Evolutionary conservation across 179 eudicot genomes (phyloP).

Genomic region (Beta corolliflora): DNA sequence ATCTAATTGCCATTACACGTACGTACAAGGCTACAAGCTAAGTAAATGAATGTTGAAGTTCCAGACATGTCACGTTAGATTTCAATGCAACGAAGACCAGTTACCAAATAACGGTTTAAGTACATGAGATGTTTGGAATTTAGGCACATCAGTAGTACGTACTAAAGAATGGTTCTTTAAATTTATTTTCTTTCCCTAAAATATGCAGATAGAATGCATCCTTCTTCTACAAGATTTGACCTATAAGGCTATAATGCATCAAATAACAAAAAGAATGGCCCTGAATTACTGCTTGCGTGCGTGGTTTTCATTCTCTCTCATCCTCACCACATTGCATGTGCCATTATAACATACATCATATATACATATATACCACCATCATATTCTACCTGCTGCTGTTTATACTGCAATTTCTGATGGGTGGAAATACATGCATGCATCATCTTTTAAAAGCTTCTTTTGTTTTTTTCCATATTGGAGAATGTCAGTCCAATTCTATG

Average conservation of each 20-base stretch:
- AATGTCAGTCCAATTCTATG: slow-evolving; percentile 20
- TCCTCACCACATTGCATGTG: slow-evolving; percentile 9
- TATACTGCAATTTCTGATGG: not conserved
- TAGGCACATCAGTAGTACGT: not conserved
- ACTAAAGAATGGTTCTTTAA: slow-evolving; percentile 6
- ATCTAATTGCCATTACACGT: too few relatives aligned
- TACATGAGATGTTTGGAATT: slow-evolving; percentile 27
- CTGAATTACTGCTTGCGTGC: not conserved
- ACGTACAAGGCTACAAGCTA: too few relatives aligned
- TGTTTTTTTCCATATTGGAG: not conserved
- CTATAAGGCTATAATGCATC: not conserved
- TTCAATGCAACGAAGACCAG: slow-evolving; percentile 6
- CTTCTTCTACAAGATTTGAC: not conserved
- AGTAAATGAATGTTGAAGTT: not conserved
- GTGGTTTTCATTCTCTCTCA: too few relatives aligned
- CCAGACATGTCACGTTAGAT: slow-evolving; percentile 28
- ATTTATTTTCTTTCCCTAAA: not conserved
- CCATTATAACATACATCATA: not conserved
- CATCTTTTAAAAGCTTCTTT: slow-evolving; percentile 6
- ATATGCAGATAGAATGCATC: not conserved
- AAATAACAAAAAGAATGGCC: slow-evolving; percentile 21
- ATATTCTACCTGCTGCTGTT: not conserved
- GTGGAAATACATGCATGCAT: slow-evolving; percentile 12
- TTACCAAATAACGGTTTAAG: not conserved
- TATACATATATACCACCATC: not conserved